Evolutionary conservation across 2,329 filamentous ascomycete genomes (phyloP), one percentile per base, ranked within the genome.

Genomic region (Exophiala oligosperma): DNA sequence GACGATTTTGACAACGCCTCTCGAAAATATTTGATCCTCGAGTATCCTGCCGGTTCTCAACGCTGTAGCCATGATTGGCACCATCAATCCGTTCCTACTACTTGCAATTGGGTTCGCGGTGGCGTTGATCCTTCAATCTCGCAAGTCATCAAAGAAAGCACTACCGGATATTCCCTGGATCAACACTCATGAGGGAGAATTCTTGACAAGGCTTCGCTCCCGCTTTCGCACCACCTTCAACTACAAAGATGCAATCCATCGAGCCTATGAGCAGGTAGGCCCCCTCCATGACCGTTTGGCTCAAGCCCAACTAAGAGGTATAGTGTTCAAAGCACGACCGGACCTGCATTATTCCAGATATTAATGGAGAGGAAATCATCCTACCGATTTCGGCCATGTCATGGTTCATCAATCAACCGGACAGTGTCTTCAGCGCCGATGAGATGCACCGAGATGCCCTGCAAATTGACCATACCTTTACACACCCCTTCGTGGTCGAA

Each of bases 341-440:
- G 29, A 50, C 59, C 24, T 62, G 60, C 40, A 59, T 62, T n/a
- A 32, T 62, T 35, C 29, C 50, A 4, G 51, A 44, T 44, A 32
- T 62, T 14, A 50, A 43, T 28, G 59, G 50, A 21, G 52, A 55
- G n/a, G 44, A 58, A n/a, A 59, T 75, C 37, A 61, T 76, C 3
- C 57, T 77, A 4, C 74, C 74, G 9, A 60, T 51, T 5, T 68
- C 67, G 3, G 68, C 74, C 44, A 65, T 75, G 52, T 43, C 54
- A 14, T 78, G 76, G 76, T 69, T 79, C 47, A 63, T 77, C 17
- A 72, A 76, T 29, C 72, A 77, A 54, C 74, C 77, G 1, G 76
- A 78, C 51, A 57, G 64, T 29, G 64, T 77, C n/a, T 64, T 76
- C 9, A 75, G 70, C 52, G 68, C 69, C 2, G 63, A 63, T 9